Evolutionary conservation across 768 basidiomycete species (phyloP).

Genomic region (Termitomyces sp.): DNA sequence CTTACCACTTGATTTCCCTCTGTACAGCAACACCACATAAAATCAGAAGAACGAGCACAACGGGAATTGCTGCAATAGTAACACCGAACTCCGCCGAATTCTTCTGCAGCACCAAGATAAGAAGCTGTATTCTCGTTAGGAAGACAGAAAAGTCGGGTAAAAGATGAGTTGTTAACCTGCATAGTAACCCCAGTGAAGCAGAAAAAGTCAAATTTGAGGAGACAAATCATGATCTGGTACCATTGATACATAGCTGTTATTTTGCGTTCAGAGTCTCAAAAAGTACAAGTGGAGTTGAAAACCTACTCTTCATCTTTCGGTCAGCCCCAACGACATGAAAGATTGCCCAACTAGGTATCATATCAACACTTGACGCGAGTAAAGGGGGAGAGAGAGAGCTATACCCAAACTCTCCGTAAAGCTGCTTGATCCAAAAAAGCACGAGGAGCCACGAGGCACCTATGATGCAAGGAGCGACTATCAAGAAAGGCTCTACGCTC

Average conservation of each 20-base stretch:
- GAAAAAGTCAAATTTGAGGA: constrained; percentile 90
- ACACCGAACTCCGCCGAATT: constrained; percentile 75
- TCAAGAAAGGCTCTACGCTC: constrained; percentile 58
- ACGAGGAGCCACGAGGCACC: constrained; percentile 60
- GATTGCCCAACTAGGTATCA: constrained; percentile 68
- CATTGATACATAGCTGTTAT: constrained; percentile 77
- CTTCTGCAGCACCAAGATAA: constrained; percentile 66
- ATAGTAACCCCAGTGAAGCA: constrained; percentile 84
- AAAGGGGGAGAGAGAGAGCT: constrained; percentile 20
- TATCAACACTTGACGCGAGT: constrained; percentile 3
- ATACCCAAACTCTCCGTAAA: constrained; percentile 83
- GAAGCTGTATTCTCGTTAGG: constrained; percentile 43
- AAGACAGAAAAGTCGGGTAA: neutral
- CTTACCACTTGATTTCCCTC: constrained; percentile 76
- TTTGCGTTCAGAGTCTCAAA: neutral
- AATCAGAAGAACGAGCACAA: constrained; percentile 63
- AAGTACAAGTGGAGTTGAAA: neutral
- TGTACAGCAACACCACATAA: constrained; percentile 67
- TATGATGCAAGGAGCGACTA: constrained; percentile 69
- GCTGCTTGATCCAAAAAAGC: constrained; percentile 61
- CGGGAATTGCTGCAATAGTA: constrained; percentile 78
- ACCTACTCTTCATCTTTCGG: constrained; percentile 74
- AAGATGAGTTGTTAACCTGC: constrained; percentile 44
- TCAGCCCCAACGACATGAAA: constrained; percentile 88
- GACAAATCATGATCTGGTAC: constrained; percentile 83